Evolutionary conservation across 805 yeast genomes (phyloP).

Genomic region (Candida vartiovaarae): DNA sequence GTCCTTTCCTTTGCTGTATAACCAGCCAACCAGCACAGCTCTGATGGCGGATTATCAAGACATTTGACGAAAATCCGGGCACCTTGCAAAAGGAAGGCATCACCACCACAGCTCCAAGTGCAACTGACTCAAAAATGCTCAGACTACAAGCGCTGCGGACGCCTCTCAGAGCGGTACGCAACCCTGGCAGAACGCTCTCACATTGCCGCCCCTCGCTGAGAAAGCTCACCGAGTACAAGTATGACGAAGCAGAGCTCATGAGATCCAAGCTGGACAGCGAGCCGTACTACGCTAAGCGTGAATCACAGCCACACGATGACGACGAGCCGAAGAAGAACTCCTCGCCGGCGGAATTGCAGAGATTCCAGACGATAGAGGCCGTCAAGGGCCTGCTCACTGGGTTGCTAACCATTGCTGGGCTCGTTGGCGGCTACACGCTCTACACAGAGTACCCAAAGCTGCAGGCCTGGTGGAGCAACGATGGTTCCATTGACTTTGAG

Average conservation of each 20-base stretch:
- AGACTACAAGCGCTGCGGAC: no score
- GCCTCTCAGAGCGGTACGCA: no score
- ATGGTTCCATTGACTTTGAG: conserved; percentile 17
- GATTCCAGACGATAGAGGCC: conserved; percentile 14
- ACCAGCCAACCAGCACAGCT: no score
- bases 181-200: no score
- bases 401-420: conserved; percentile 10
- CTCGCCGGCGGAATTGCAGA: conserved; percentile 14
- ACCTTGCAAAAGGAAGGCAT: no score
- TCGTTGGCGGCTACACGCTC: conserved; percentile 10
- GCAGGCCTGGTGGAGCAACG: conserved; percentile 25
- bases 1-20: no score
- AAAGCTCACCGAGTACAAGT: conserved; percentile 22
- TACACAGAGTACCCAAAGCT: conserved; percentile 24
- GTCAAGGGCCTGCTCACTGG: conserved; percentile 15
- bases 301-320: conserved; percentile 3
- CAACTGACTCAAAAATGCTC: no score
- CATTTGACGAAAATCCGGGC: no score
- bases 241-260: conserved; percentile 28
- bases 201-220: not conserved
- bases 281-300: conserved; percentile 25
- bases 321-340: conserved; percentile 6
- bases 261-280: conserved; percentile 20
- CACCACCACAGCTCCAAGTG: no score
- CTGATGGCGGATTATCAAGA: no score